These are phyloP conservation scores for Coemansia sp. DNA, from an alignment of 192 early-diverging fungal genomes.

Conservation along the genomic window DNA sequence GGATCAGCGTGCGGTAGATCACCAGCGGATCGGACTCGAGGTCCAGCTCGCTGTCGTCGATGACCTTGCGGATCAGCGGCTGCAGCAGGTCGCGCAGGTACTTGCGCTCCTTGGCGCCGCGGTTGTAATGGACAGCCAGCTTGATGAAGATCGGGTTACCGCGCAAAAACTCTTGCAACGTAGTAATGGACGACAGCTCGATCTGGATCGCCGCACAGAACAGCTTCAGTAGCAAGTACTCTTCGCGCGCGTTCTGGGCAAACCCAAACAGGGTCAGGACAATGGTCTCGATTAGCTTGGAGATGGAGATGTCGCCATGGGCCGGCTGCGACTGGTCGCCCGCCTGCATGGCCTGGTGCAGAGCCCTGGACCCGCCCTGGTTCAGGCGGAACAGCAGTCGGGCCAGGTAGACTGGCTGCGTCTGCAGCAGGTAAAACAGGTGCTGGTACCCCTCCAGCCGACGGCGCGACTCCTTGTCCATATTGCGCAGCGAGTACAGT, in stretches of 20 bases:
- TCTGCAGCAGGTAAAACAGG: constrained; percentile 95
- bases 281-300: constrained; percentile 80
- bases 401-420: constrained; percentile 88
- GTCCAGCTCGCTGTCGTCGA: constrained; percentile 71
- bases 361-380: constrained; percentile 61
- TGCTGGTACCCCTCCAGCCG: constrained; percentile 83
- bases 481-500: constrained; percentile 62
- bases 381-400: constrained; percentile 82
- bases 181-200: constrained; percentile 79
- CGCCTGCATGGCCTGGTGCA: constrained; percentile 36
- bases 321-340: background rate
- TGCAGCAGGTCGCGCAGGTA: constrained; percentile 82
- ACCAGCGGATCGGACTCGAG: constrained; percentile 86
- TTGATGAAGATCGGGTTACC: constrained; percentile 98
- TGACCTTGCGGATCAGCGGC: constrained; percentile 73
- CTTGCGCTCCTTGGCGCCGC: constrained; percentile 90
- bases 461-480: constrained; percentile 81
- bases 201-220: constrained; percentile 86
- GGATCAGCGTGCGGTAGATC: constrained; percentile 83
- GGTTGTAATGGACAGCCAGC: constrained; percentile 90
- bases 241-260: constrained; percentile 93
- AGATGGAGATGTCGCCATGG: constrained; percentile 31
- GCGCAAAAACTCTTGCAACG: constrained; percentile 84
- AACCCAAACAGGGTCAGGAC: constrained; percentile 94
- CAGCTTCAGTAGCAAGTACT: constrained; percentile 90